phyloP scores from a whole-genome alignment of 2,329 filamentous ascomycete genomes.

The Incumbomyces lentus region DNA sequence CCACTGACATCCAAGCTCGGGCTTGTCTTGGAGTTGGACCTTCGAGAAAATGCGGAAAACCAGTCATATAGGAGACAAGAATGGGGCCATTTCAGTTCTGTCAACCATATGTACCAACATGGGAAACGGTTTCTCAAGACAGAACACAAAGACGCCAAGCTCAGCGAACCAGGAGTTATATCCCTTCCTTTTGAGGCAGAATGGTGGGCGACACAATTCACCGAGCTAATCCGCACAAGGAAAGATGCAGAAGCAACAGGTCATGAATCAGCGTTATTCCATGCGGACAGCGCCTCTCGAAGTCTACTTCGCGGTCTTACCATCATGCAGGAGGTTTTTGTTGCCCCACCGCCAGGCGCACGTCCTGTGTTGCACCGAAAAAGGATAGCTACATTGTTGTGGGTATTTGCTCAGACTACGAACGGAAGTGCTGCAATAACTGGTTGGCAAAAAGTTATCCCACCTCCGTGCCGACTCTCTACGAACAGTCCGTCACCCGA shows the following conservation, averaged over 20 bases:
- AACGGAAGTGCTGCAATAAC: slow-evolving; percentile 32
- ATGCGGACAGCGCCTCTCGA: slow-evolving; percentile 27
- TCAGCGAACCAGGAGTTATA: slow-evolving; percentile 26
- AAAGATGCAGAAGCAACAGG: slow-evolving; percentile 29
- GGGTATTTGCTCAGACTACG: slow-evolving; percentile 37
- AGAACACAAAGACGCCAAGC: slow-evolving; percentile 23
- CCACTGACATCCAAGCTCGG: slow-evolving; percentile 31
- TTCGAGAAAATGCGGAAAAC: slow-evolving; percentile 13
- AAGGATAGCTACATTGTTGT: slow-evolving; percentile 35
- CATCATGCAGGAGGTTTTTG: slow-evolving; percentile 35
- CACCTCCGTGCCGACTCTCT: slow-evolving; percentile 27
- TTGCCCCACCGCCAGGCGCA: neutral
- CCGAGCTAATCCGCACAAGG: slow-evolving; percentile 31
- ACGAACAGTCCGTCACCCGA: slow-evolving; percentile 29
- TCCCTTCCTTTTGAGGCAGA: slow-evolving; percentile 34
- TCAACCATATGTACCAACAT: slow-evolving; percentile 33
- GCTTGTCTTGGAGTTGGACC: slow-evolving; percentile 34
- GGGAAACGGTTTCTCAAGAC: slow-evolving; percentile 22
- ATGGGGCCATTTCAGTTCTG: slow-evolving; percentile 27
- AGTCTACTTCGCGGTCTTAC: slow-evolving; percentile 32
- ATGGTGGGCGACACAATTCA: slow-evolving; percentile 38
- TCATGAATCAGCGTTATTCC: slow-evolving; percentile 23
- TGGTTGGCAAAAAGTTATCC: slow-evolving; percentile 34
- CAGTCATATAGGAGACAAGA: slow-evolving; percentile 11
- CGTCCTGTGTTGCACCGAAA: slow-evolving; percentile 20